Evolutionary conservation across 805 yeast species (phyloP).

Genomic region (Candida insectalens): DNA sequence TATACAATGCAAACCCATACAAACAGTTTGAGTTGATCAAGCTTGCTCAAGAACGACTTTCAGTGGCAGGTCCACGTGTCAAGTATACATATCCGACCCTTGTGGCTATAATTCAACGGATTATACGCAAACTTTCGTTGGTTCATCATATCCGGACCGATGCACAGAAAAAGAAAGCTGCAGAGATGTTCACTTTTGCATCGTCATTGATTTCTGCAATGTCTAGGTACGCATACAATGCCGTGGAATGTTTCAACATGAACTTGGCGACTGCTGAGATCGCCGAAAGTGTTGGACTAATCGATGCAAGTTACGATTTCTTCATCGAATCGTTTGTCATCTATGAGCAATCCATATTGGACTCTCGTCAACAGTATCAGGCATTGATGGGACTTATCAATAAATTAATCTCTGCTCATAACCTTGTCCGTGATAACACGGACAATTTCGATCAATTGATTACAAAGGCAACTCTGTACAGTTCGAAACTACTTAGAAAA

Average conservation of each 20-base stretch:
- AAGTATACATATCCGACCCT: slow-evolving; percentile 70
- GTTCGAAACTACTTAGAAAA: slow-evolving; percentile 79
- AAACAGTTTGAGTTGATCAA: slow-evolving; percentile 36
- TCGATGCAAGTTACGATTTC: slow-evolving; percentile 76
- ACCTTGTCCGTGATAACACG: slow-evolving; percentile 25
- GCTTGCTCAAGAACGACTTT: slow-evolving; percentile 36
- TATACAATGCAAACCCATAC: slow-evolving; percentile 40
- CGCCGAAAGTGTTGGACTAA: slow-evolving; percentile 68
- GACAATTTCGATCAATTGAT: slow-evolving; percentile 78
- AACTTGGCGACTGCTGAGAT: slow-evolving; percentile 60
- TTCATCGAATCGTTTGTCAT: slow-evolving; percentile 81
- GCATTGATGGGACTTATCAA: slow-evolving; percentile 36
- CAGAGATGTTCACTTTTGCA: slow-evolving; percentile 56
- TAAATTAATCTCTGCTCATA: slow-evolving; percentile 32
- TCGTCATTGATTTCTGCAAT: slow-evolving; percentile 65
- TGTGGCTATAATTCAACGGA: slow-evolving; percentile 47
- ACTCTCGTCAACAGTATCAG: slow-evolving; percentile 40
- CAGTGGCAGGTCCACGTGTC: slow-evolving; percentile 45
- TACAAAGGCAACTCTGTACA: slow-evolving; percentile 77
- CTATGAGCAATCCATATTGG: slow-evolving; percentile 57
- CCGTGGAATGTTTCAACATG: slow-evolving; percentile 30
- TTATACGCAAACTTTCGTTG: slow-evolving; percentile 41
- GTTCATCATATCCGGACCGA: slow-evolving; percentile 15
- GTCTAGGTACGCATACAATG: slow-evolving; percentile 27
- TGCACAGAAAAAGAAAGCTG: slow-evolving; percentile 12